A percentile compares a stretch with the other conserved stretches of the same genome.
Evolutionary conservation across 306 rosid genomes (phyloP).

Genomic region (Luffa acutangula): DNA sequence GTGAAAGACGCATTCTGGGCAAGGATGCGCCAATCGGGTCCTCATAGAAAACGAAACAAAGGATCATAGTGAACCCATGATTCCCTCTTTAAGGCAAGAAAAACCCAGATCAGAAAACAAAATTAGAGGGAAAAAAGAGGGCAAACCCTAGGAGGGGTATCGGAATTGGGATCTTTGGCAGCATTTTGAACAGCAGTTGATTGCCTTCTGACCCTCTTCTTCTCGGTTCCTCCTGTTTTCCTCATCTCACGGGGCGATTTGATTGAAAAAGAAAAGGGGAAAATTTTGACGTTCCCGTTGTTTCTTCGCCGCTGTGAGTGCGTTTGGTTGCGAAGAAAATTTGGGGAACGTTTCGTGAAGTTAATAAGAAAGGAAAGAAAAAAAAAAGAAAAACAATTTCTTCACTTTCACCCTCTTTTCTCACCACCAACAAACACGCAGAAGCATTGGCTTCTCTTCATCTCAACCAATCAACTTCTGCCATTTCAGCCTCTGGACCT

Average conservation of each 20-base stretch:
- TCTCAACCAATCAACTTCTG: constrained; percentile 1
- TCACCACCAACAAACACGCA: not conserved
- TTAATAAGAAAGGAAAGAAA: not conserved
- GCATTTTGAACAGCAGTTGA: constrained; percentile 53
- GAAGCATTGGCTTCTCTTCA: not conserved
- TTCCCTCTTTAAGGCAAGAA: not conserved
- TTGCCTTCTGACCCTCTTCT: constrained; percentile 85
- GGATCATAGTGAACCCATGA: not conserved
- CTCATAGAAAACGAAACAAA: constrained; percentile 2
- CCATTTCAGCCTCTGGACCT: not conserved
- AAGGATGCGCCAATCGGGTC: not conserved
- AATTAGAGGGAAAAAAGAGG: constrained; percentile 1
- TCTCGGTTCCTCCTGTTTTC: constrained; percentile 85
- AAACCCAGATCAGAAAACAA: constrained; percentile 34
- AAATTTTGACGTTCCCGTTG: not conserved
- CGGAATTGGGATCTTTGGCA: constrained; percentile 70
- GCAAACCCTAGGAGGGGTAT: constrained; percentile 72
- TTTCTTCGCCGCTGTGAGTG: not conserved
- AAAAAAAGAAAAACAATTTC: not conserved
- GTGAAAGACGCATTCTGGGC: not conserved
- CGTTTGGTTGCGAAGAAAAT: constrained; percentile 1
- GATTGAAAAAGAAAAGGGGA: not conserved
- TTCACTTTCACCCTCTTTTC: constrained; percentile 3
- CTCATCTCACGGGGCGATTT: constrained; percentile 34
- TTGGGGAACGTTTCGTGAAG: not conserved